phyloP scores from a whole-genome alignment of 176 grass and related monocot species.

The Ensete ventricosum region DNA sequence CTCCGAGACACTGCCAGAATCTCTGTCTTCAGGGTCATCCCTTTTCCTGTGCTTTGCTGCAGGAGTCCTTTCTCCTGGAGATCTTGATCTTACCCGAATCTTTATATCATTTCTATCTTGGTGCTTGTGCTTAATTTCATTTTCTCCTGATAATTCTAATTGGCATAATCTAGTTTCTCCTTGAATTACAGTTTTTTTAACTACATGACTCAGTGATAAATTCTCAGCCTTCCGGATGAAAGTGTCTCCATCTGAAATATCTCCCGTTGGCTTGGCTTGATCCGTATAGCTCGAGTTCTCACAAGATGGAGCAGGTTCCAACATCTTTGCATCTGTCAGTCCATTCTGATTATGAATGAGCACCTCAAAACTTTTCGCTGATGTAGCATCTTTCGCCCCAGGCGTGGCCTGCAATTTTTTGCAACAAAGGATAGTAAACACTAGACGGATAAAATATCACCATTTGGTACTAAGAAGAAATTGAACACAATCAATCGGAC shows the following conservation, averaged over 20 bases:
- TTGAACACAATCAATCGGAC: not conserved
- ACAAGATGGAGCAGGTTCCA: not conserved
- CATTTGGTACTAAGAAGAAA: too few relatives aligned
- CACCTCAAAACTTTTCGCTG: not conserved
- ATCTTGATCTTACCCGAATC: not conserved
- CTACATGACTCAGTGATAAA: slow-evolving; percentile 7
- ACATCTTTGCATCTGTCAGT: not conserved
- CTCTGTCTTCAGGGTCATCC: not conserved
- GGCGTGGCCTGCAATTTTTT: not conserved
- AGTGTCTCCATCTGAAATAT: not conserved
- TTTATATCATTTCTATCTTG: not conserved
- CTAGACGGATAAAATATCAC: too few relatives aligned
- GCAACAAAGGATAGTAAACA: not conserved
- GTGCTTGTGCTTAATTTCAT: slow-evolving; percentile 21
- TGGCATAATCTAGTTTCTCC: slow-evolving; percentile 8
- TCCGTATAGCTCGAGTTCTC: not conserved
- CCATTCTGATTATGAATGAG: not conserved
- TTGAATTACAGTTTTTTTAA: slow-evolving; percentile 8
- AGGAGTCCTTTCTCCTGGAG: slow-evolving; percentile 14
- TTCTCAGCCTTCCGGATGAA: not conserved
- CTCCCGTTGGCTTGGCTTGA: not conserved
- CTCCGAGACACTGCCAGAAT: slow-evolving; percentile 1
- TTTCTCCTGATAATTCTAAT: slow-evolving; percentile 26
- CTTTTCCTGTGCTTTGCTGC: not conserved
- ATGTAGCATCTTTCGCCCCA: not conserved